phyloP scores from a whole-genome alignment of 148 eudicot genomes.

The Cornus florida region DNA sequence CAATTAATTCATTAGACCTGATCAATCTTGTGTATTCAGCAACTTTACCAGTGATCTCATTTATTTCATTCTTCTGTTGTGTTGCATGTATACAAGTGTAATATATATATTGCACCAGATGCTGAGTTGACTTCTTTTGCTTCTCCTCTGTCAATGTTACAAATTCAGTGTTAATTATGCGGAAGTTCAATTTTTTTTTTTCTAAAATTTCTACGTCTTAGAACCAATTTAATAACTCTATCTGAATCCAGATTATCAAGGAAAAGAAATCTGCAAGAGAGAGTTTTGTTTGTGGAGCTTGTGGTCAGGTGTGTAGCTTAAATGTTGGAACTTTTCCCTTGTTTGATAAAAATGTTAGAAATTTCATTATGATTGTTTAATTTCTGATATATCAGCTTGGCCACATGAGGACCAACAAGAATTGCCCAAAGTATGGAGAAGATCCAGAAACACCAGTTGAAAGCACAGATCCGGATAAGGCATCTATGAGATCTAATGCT shows the following conservation, averaged over 20 bases:
- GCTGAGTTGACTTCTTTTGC: background rate
- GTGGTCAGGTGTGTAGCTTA: conserved; percentile 74
- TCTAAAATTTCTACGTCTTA: background rate
- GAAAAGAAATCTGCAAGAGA: conserved; percentile 95
- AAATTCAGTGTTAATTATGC: background rate
- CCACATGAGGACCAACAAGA: conserved; percentile 94
- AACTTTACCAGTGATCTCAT: background rate
- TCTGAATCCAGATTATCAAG: conserved; percentile 54
- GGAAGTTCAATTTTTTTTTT: background rate
- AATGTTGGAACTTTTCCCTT: conserved; percentile 3
- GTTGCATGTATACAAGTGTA: background rate
- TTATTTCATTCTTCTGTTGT: background rate
- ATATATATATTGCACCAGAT: background rate
- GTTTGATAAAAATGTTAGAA: background rate
- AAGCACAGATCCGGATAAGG: conserved; percentile 56
- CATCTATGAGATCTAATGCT: conserved; percentile 39
- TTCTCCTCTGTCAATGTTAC: background rate
- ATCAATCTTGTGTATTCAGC: background rate
- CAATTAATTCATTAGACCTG: background rate
- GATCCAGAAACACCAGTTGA: conserved; percentile 62
- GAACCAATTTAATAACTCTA: conserved; percentile 2
- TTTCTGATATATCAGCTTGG: conserved; percentile 59
- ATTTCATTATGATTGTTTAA: conserved; percentile 4
- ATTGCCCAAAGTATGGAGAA: conserved; percentile 88
- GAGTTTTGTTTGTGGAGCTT: conserved; percentile 96